Conservation (phyloP, 2,329 filamentous ascomycete species). For the Fusarium decemcellulare region DNA sequence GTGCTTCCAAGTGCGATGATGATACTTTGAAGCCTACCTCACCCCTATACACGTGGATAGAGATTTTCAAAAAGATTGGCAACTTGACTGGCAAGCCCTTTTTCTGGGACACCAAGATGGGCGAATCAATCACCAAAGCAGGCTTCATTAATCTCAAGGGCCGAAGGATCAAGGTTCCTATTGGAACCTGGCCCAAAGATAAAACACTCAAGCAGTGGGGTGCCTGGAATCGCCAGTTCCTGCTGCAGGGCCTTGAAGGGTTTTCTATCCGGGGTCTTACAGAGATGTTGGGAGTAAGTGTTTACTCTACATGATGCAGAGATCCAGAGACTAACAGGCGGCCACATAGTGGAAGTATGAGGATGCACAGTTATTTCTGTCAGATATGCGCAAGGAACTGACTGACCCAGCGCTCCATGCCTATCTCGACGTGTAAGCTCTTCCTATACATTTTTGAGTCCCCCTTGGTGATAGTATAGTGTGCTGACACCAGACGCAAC, state of each 20-base stretch:
- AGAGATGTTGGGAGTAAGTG: constrained; percentile 35
- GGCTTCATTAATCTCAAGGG: constrained; percentile 39
- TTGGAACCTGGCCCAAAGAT: constrained; percentile 51
- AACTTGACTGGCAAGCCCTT: constrained; percentile 34
- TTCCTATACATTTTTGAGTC: neutral
- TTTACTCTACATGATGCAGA: accelerated
- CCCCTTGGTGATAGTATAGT: neutral
- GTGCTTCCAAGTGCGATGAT: constrained; percentile 44
- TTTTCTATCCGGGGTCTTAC: constrained; percentile 43
- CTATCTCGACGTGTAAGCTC: constrained; percentile 32
- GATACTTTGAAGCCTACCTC: constrained; percentile 32
- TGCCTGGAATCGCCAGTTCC: constrained; percentile 42
- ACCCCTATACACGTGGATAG: constrained; percentile 36
- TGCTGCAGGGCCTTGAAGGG: constrained; percentile 43
- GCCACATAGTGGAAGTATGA: constrained; percentile 27
- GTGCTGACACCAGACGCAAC: neutral
- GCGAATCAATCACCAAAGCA: constrained; percentile 32
- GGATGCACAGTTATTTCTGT: constrained; percentile 34
- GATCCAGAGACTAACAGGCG: neutral
- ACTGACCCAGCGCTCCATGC: constrained; percentile 25
- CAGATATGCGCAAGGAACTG: constrained; percentile 32
- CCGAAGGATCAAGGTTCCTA: constrained; percentile 36
- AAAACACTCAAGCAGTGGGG: constrained; percentile 46
- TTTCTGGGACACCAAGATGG: constrained; percentile 32
- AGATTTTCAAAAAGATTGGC: constrained; percentile 29